These are phyloP conservation scores for Lipomyces chichibuensis DNA, from an alignment of 805 yeast genomes.

Conservation along the genomic window DNA sequence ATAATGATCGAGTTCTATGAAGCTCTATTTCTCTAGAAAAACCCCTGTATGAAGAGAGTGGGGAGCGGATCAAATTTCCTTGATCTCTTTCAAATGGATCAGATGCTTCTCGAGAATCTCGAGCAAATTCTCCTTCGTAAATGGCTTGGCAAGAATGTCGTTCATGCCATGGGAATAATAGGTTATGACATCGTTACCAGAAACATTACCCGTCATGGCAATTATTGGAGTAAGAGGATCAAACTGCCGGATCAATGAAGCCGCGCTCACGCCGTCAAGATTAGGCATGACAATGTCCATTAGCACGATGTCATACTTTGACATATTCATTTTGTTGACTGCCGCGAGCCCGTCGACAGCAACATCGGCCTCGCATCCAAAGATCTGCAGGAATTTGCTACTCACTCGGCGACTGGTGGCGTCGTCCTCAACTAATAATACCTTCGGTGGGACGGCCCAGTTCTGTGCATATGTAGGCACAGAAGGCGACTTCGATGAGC, in stretches of 20 bases:
- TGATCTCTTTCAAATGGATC: slow-evolving; percentile 38
- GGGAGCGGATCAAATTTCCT: slow-evolving; percentile 24
- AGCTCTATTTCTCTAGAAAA: not conserved
- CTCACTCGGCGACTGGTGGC: slow-evolving; percentile 75
- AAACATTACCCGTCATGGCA: slow-evolving; percentile 91
- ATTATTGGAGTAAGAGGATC: slow-evolving; percentile 87
- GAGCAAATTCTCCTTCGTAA: slow-evolving; percentile 82
- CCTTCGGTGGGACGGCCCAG: slow-evolving; percentile 50
- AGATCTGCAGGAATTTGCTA: slow-evolving; percentile 76
- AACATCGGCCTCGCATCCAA: slow-evolving; percentile 90
- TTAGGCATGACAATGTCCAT: slow-evolving; percentile 63
- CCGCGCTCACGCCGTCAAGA: slow-evolving; percentile 75
- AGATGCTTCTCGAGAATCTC: slow-evolving; percentile 65
- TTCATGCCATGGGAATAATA: slow-evolving; percentile 59
- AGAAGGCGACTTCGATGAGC: slow-evolving; percentile 29
- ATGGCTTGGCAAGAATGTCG: slow-evolving; percentile 91
- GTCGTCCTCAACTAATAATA: slow-evolving; percentile 61
- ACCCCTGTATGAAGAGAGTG: not conserved
- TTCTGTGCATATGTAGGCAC: slow-evolving; percentile 27
- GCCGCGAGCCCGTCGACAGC: slow-evolving; percentile 93
- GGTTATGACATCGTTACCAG: slow-evolving; percentile 74
- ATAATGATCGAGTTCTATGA: not conserved
- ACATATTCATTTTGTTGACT: slow-evolving; percentile 76
- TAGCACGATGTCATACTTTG: slow-evolving; percentile 55
- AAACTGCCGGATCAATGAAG: slow-evolving; percentile 82